Conservation (phyloP, 176 grass and related monocot species). For the Guadua angustifolia region DNA sequence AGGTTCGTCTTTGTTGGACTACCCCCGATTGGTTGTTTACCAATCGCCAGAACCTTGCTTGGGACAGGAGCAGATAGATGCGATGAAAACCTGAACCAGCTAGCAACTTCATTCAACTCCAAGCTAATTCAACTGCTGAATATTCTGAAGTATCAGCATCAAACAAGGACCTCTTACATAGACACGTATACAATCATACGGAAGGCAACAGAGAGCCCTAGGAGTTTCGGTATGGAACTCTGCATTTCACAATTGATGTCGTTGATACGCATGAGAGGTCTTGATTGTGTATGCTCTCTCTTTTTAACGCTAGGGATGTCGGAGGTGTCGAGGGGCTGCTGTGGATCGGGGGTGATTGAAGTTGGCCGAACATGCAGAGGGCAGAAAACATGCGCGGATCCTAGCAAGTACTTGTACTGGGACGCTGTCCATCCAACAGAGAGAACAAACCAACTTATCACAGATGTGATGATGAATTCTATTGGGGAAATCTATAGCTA, state of each 20-base stretch:
- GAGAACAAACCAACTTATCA: constrained; percentile 58
- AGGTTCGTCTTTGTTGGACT: constrained; percentile 61
- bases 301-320: constrained; percentile 47
- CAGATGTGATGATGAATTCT: constrained; percentile 34
- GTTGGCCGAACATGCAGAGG: constrained; percentile 67
- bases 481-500: constrained; percentile 48
- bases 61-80: constrained; percentile 53
- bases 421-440: constrained; percentile 79
- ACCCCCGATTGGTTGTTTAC: constrained; percentile 66
- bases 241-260: not conserved
- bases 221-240: constrained; percentile 48
- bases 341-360: constrained; percentile 65
- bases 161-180: constrained; percentile 52
- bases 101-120: constrained; percentile 69
- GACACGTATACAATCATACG: constrained; percentile 54
- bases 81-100: constrained; percentile 49
- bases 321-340: constrained; percentile 62
- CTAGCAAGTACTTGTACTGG: constrained; percentile 73
- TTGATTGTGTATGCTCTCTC: not conserved
- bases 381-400: constrained; percentile 57
- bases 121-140: constrained; percentile 35
- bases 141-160: constrained; percentile 38
- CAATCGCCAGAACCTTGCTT: constrained; percentile 53
- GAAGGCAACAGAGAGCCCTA: constrained; percentile 50
- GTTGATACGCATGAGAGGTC: not conserved